phyloP scores from a whole-genome alignment of 129 eudicot genomes.

The Artemisia argyi region DNA sequence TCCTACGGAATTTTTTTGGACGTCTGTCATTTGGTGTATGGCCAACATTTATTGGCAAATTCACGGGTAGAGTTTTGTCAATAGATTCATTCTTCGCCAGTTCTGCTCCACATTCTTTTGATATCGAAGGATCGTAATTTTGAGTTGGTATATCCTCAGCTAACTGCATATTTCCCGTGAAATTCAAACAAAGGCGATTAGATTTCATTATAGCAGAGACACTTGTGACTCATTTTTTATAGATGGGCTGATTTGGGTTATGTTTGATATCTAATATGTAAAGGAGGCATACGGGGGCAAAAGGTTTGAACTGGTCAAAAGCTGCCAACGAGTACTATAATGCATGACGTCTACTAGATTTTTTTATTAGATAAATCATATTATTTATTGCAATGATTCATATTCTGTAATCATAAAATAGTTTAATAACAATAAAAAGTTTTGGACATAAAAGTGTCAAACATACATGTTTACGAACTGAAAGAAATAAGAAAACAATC shows the following conservation, averaged over 20 bases:
- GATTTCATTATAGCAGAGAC: not conserved
- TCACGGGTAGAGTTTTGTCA: slow-evolving; percentile 31
- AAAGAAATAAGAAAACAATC: not conserved
- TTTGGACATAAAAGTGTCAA: not conserved
- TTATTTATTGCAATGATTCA: too few species aligned
- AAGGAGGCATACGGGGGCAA: too few species aligned
- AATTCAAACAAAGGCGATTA: not conserved
- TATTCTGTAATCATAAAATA: too few species aligned
- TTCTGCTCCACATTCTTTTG: slow-evolving; percentile 41
- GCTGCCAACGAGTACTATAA: too few species aligned
- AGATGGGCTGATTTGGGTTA: too few species aligned
- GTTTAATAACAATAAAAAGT: too few species aligned
- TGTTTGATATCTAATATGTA: too few species aligned
- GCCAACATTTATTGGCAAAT: slow-evolving; percentile 23
- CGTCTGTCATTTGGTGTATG: slow-evolving; percentile 7
- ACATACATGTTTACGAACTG: not conserved
- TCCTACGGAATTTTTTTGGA: slow-evolving; percentile 28
- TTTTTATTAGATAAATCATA: too few species aligned
- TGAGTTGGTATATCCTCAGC: slow-evolving; percentile 32
- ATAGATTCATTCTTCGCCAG: slow-evolving; percentile 24
- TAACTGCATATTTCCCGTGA: slow-evolving; percentile 35
- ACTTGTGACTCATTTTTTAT: not conserved
- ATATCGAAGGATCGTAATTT: slow-evolving; percentile 29
- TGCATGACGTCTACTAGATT: too few species aligned
- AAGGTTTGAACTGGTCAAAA: too few species aligned